phyloP scores from a whole-genome alignment of 2,329 filamentous ascomycete species.

The Trichoderma sp. region DNA sequence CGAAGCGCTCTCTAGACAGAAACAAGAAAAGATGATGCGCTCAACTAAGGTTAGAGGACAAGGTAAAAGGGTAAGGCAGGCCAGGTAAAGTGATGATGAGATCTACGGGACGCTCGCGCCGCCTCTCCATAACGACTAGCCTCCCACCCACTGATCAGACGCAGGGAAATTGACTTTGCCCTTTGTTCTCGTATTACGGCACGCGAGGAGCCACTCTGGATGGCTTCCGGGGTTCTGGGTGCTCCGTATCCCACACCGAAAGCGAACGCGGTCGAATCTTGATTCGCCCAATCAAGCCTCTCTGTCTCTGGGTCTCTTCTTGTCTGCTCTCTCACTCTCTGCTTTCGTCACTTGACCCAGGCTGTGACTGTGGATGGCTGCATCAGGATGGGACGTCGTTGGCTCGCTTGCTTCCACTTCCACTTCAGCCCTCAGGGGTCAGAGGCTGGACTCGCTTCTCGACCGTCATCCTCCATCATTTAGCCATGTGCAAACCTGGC shows the following conservation, averaged over 20 bases:
- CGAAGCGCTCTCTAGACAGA: background rate
- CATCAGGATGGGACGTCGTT: slow-evolving; percentile 14
- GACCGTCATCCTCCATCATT: slow-evolving; percentile 21
- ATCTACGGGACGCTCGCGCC: slow-evolving; percentile 23
- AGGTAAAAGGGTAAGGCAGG: background rate
- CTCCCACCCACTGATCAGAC: slow-evolving; percentile 20
- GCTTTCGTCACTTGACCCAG: slow-evolving; percentile 14
- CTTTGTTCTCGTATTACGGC: slow-evolving; percentile 5
- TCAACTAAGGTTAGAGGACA: slow-evolving; percentile 19
- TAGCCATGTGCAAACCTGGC: background rate
- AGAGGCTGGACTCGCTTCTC: slow-evolving; percentile 23
- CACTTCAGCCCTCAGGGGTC: slow-evolving; percentile 24
- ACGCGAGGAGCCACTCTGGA: background rate
- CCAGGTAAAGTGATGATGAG: slow-evolving; percentile 24
- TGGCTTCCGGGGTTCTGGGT: background rate
- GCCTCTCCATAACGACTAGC: slow-evolving; percentile 21
- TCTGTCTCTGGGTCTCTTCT: background rate
- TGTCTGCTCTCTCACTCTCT: background rate
- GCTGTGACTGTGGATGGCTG: slow-evolving; percentile 14
- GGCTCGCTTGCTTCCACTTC: slow-evolving; percentile 12
- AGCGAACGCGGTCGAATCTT: background rate
- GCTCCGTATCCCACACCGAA: background rate
- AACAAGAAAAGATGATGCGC: background rate
- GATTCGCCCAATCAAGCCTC: background rate
- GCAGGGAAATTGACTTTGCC: slow-evolving; percentile 17